Percentiles rank a stretch among this genome's conserved stretches.
Evolutionary conservation across 192 early-diverging fungal genomes (phyloP).

Genomic region (Globomyces pollinis-pini): DNA sequence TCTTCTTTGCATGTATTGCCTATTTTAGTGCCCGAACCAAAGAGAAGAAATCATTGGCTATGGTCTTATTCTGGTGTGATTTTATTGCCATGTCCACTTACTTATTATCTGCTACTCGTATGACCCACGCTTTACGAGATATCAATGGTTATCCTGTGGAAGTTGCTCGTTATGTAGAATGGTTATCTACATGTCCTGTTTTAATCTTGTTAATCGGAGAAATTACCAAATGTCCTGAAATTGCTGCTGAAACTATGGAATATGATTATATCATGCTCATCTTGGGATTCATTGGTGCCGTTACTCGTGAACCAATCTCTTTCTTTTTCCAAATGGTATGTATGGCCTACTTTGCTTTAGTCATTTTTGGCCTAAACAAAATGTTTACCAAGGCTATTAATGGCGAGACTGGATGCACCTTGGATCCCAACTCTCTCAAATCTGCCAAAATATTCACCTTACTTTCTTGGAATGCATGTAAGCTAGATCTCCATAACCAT

Average conservation of each 20-base stretch:
- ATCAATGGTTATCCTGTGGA: constrained; percentile 7
- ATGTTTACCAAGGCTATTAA: constrained; percentile 21
- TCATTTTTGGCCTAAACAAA: constrained; percentile 10
- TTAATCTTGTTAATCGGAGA: constrained; percentile 29
- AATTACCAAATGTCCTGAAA: constrained; percentile 19
- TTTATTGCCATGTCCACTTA: constrained; percentile 3
- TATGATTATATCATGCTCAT: constrained; percentile 22
- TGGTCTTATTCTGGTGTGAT: not conserved
- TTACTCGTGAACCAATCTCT: constrained; percentile 22
- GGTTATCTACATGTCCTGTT: constrained; percentile 18
- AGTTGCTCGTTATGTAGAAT: constrained; percentile 6
- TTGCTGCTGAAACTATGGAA: constrained; percentile 2
- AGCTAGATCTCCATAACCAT: not conserved
- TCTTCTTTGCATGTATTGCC: not conserved
- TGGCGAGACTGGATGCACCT: constrained; percentile 15
- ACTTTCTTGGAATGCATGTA: not conserved
- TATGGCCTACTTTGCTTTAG: constrained; percentile 11
- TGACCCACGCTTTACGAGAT: not conserved
- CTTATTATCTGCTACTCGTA: not conserved
- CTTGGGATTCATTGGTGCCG: constrained; percentile 17
- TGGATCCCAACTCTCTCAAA: constrained; percentile 11
- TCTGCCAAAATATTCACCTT: not conserved
- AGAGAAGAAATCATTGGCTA: not conserved
- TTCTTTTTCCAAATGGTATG: constrained; percentile 9
- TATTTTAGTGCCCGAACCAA: not conserved